phyloP scores from a whole-genome alignment of 2,329 filamentous ascomycete genomes.

The Geosmithia flava region DNA sequence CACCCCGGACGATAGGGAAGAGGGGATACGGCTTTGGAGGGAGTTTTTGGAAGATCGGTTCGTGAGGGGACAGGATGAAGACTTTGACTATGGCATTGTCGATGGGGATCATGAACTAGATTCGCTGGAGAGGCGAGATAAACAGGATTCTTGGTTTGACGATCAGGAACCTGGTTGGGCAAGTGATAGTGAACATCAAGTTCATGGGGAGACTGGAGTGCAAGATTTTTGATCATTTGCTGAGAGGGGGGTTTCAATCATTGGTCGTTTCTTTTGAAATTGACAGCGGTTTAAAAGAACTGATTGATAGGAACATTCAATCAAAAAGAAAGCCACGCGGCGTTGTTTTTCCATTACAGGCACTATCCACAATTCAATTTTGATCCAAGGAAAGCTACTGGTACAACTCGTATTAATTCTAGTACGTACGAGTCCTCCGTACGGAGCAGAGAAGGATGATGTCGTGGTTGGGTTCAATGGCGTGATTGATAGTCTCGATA shows the following conservation, averaged over 20 bases:
- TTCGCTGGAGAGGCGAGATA: conserved; percentile 43
- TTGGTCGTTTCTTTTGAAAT: too few relatives aligned
- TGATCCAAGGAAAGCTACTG: too few relatives aligned
- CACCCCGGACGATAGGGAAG: conserved; percentile 35
- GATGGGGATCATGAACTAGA: conserved; percentile 66
- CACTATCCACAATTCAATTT: too few relatives aligned
- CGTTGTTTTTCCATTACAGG: too few relatives aligned
- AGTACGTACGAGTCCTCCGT: too few relatives aligned
- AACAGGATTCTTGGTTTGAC: conserved; percentile 69
- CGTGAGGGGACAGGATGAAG: conserved; percentile 58
- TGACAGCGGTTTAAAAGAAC: neutral
- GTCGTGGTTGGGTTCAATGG: neutral
- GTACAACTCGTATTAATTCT: too few relatives aligned
- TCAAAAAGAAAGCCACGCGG: too few relatives aligned
- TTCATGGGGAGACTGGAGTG: conserved; percentile 52
- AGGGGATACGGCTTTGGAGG: conserved; percentile 57
- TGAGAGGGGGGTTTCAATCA: conserved; percentile 2
- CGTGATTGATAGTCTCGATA: neutral
- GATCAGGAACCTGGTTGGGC: conserved; percentile 62
- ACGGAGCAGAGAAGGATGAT: too few relatives aligned
- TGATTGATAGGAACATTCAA: too few relatives aligned
- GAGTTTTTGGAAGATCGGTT: conserved; percentile 65
- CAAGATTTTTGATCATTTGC: conserved; percentile 49
- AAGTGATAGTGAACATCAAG: conserved; percentile 13
- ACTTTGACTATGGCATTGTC: conserved; percentile 64